Evolutionary conservation across 192 early-diverging fungal species (phyloP).

Genomic region (Cladochytrium replicatum): DNA sequence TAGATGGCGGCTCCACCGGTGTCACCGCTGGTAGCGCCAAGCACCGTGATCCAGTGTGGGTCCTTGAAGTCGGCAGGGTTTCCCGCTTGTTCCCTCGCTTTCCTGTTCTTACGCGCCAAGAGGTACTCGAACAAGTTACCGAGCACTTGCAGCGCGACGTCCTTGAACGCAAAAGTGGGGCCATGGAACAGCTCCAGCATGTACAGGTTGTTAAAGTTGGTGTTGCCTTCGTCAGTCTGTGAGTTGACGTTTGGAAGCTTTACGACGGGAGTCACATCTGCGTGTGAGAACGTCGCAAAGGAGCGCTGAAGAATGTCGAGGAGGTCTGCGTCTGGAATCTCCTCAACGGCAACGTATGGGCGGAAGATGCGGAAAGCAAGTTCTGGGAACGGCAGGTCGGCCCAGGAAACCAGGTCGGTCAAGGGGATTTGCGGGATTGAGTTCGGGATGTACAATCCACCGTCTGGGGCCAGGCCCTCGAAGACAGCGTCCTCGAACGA

Average conservation of each 20-base stretch:
- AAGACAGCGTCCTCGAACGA: slow-evolving; percentile 87
- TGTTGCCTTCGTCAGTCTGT: slow-evolving; percentile 2
- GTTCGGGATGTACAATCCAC: slow-evolving; percentile 89
- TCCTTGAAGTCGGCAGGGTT: slow-evolving; percentile 28
- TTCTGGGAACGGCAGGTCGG: slow-evolving; percentile 59
- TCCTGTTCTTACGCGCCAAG: slow-evolving; percentile 60
- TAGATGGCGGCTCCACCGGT: slow-evolving; percentile 98
- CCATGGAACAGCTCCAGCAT: slow-evolving; percentile 93
- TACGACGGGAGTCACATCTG: slow-evolving; percentile 67
- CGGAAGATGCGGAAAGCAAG: slow-evolving; percentile 80
- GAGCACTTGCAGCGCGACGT: slow-evolving; percentile 91
- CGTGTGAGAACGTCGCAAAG: slow-evolving; percentile 65
- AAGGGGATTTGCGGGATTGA: slow-evolving; percentile 60
- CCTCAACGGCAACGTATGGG: slow-evolving; percentile 65
- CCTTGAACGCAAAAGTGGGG: slow-evolving; percentile 97
- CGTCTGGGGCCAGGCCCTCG: slow-evolving; percentile 83
- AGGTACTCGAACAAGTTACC: slow-evolving; percentile 99
- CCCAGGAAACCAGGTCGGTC: slow-evolving; percentile 66
- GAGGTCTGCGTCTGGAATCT: slow-evolving; percentile 70
- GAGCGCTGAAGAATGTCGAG: slow-evolving; percentile 53
- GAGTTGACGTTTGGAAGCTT: slow-evolving; percentile 51
- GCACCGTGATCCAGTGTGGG: slow-evolving; percentile 64
- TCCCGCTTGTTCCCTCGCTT: slow-evolving; percentile 15
- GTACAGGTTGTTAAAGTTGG: slow-evolving; percentile 14
- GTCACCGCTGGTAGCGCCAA: slow-evolving; percentile 94